Evolutionary conservation across 305 asterid genomes (phyloP).

Genomic region (Fraxinus albicans): DNA sequence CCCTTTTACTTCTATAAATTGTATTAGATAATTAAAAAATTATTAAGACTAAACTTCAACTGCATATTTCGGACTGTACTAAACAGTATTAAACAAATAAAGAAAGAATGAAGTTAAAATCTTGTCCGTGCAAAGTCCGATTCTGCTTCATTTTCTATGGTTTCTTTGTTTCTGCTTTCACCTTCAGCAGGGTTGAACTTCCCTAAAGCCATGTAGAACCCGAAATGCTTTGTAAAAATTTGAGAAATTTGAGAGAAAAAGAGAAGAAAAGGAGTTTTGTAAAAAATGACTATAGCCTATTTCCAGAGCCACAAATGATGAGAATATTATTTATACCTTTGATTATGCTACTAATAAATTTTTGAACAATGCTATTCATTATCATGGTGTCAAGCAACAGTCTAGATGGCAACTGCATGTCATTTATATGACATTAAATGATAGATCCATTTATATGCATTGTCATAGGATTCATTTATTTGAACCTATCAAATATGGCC

Average conservation of each 20-base stretch:
- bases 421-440: background rate
- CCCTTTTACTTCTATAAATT: slow-evolving; percentile 33
- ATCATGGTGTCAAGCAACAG: background rate
- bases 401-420: background rate
- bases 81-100: too few relatives aligned
- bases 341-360: background rate
- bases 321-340: background rate
- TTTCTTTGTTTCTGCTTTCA: background rate
- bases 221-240: background rate
- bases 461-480: too few relatives aligned
- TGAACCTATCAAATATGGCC: too few relatives aligned
- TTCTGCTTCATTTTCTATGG: background rate
- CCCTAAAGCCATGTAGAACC: background rate
- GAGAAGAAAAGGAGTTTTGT: background rate
- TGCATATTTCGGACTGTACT: slow-evolving; percentile 28
- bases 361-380: background rate
- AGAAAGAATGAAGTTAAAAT: background rate
- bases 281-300: background rate
- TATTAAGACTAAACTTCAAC: slow-evolving; percentile 28
- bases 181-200: background rate
- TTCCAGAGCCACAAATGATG: background rate
- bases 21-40: slow-evolving; percentile 55
- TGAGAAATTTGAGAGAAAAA: background rate
- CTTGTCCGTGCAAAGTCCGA: background rate
- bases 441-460: too few relatives aligned